Conservation (phyloP, 805 yeast species). For the Schizosaccharomyces lindneri region DNA sequence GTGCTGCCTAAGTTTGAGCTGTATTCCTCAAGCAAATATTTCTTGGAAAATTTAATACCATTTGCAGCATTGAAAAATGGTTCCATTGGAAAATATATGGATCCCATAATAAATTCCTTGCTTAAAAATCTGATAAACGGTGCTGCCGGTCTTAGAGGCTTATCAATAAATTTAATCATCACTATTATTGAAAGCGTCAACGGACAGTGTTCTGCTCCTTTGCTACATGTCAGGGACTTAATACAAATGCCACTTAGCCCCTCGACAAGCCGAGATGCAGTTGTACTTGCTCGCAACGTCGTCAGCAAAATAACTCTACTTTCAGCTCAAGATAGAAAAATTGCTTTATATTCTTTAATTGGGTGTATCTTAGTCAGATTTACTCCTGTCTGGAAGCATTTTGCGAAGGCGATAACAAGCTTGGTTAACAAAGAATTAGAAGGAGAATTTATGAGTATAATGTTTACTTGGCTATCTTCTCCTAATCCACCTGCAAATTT, state of each 20-base stretch:
- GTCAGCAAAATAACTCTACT: slow-evolving; percentile 11
- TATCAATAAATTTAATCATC: no score
- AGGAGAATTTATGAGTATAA: not conserved
- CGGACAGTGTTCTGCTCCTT: not conserved
- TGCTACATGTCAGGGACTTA: not conserved
- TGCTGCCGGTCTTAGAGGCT: no score
- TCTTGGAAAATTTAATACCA: not conserved
- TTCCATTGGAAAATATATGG: not conserved
- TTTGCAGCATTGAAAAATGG: not conserved
- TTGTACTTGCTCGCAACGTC: slow-evolving; percentile 14
- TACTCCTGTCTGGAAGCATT: not conserved
- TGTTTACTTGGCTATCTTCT: not conserved
- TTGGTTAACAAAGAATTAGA: not conserved
- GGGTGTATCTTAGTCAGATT: not conserved
- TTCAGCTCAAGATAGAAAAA: not conserved
- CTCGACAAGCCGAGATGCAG: slow-evolving; percentile 8
- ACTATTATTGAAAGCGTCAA: no score
- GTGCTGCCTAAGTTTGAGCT: no score
- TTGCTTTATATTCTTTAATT: not conserved
- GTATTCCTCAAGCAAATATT: not conserved
- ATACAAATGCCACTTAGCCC: not conserved
- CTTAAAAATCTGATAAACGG: no score
- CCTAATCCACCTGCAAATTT: not conserved
- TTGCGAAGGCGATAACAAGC: not conserved
- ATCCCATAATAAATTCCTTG: not conserved